Evolutionary conservation across 306 rosid species (phyloP).

Genomic region (Lathyrus oleraceus): DNA sequence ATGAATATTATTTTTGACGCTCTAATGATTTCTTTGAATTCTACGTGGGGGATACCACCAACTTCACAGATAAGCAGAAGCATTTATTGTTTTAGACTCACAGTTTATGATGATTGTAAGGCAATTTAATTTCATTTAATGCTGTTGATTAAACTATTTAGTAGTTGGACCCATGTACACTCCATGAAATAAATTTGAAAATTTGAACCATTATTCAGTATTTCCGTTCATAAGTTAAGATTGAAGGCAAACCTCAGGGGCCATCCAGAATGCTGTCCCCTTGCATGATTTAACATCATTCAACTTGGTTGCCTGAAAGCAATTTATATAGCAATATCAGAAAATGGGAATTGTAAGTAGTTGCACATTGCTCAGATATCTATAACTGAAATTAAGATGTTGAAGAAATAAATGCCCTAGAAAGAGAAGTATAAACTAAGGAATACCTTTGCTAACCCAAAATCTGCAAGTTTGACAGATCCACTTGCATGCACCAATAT

Average conservation of each 20-base stretch:
- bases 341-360: conserved; percentile 24
- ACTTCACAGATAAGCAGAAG: conserved; percentile 4
- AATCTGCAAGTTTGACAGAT: conserved; percentile 95
- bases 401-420: conserved; percentile 4
- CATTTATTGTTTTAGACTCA: conserved; percentile 14
- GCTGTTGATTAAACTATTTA: conserved; percentile 19
- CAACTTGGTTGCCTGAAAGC: conserved; percentile 69
- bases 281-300: conserved; percentile 78
- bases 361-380: conserved; percentile 21
- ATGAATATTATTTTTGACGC: not conserved
- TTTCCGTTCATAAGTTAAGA: conserved; percentile 27
- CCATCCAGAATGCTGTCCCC: conserved; percentile 98
- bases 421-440: conserved; percentile 14
- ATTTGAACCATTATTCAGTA: conserved; percentile 1
- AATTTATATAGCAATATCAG: conserved; percentile 29
- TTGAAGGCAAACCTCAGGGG: conserved; percentile 86
- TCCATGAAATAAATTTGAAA: conserved; percentile 18
- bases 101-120: not conserved
- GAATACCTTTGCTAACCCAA: conserved; percentile 96
- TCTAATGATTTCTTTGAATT: conserved; percentile 16
- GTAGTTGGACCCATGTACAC: conserved; percentile 14
- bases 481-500: conserved; percentile 90
- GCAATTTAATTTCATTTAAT: conserved; percentile 1
- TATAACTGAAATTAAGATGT: conserved; percentile 20
- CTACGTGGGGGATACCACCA: conserved; percentile 15